Evolutionary conservation across 305 asterid genomes (phyloP).

Genomic region (Plantago rigida): DNA sequence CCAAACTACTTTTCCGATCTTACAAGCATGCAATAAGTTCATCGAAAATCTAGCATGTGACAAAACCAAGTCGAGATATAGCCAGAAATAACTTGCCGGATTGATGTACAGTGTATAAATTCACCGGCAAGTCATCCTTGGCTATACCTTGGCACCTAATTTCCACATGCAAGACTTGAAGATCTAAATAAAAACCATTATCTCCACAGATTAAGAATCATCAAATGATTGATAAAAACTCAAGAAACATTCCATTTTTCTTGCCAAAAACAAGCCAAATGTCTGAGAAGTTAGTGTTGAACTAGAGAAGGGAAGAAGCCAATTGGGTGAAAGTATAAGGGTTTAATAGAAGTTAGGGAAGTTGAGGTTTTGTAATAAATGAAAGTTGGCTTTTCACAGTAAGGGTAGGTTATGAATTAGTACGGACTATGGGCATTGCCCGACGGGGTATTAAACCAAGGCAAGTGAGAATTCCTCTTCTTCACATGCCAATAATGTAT

Average conservation of each 20-base stretch:
- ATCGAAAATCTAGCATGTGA: conserved; percentile 54
- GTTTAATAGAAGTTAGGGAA: not conserved
- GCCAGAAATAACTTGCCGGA: conserved; percentile 50
- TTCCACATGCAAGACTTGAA: conserved; percentile 49
- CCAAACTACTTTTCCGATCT: not conserved
- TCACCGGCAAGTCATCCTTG: conserved; percentile 85
- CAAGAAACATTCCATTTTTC: conserved; percentile 10
- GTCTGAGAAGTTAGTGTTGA: conserved; percentile 7
- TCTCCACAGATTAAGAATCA: not conserved
- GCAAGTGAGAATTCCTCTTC: not conserved
- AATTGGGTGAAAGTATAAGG: conserved; percentile 26
- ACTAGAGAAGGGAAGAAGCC: conserved; percentile 10
- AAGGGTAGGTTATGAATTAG: conserved; percentile 19
- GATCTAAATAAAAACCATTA: conserved; percentile 31
- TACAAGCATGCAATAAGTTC: conserved; percentile 15
- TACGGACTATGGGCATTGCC: conserved; percentile 28
- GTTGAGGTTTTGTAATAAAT: conserved; percentile 14
- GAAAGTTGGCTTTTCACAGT: conserved; percentile 26
- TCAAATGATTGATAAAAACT: not conserved
- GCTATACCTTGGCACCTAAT: conserved; percentile 46
- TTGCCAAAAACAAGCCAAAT: conserved; percentile 1
- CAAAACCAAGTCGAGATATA: conserved; percentile 35
- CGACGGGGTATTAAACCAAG: conserved; percentile 21
- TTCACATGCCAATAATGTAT: too few species aligned
- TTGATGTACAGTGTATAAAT: not conserved